phyloP scores from a whole-genome alignment of 805 yeast species.

The Saccharomycopsis schoenii region DNA sequence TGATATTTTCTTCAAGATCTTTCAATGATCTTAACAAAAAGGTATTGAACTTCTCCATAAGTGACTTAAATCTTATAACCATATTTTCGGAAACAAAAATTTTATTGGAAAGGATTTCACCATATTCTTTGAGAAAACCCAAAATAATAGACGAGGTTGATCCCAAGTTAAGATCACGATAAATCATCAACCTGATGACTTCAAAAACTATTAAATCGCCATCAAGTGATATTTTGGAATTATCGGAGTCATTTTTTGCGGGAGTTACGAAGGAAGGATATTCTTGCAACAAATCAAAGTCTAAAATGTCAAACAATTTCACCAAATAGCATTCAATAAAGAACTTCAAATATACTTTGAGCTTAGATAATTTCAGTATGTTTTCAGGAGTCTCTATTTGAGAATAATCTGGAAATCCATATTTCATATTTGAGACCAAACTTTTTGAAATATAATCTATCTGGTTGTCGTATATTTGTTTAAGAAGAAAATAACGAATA shows the following conservation, averaged over 20 bases:
- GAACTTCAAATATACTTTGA: constrained; percentile 39
- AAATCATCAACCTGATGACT: neutral
- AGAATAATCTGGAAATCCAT: neutral
- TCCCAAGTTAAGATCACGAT: neutral
- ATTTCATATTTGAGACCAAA: neutral
- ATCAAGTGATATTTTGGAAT: neutral
- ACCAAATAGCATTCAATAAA: constrained; percentile 48
- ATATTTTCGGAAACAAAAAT: neutral
- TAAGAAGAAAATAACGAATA: constrained; percentile 29
- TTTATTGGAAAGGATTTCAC: neutral
- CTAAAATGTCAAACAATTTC: constrained; percentile 42
- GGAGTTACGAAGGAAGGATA: constrained; percentile 2
- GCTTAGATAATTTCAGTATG: constrained; percentile 29
- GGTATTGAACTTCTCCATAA: neutral
- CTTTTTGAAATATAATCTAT: neutral
- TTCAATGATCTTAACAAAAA: neutral
- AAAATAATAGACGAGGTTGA: constrained; percentile 25
- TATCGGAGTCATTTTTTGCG: neutral
- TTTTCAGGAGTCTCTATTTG: constrained; percentile 27
- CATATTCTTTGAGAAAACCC: constrained; percentile 38
- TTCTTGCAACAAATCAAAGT: constrained; percentile 28
- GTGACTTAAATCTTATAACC: neutral
- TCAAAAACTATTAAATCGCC: neutral
- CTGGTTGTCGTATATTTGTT: neutral
- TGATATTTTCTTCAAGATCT: neutral